Conservation (phyloP, 371 early-diverging fungal species). For the Apophysomyces trapeziformis region DNA sequence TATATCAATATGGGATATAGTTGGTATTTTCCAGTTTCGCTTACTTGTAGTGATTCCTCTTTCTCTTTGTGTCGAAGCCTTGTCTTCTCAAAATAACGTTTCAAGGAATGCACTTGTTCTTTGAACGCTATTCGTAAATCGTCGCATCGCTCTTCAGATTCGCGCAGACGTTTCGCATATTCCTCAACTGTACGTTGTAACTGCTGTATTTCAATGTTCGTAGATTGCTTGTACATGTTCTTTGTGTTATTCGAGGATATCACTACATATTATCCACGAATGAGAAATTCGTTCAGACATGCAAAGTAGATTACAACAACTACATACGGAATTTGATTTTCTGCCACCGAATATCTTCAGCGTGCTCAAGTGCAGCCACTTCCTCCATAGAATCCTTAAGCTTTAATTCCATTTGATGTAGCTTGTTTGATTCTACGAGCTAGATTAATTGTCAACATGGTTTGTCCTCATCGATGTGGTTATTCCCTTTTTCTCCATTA, state of each 20-base stretch:
- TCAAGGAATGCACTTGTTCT: not conserved
- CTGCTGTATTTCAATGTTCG: not conserved
- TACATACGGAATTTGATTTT: not conserved
- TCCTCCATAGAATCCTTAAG: constrained; percentile 1
- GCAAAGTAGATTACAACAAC: not conserved
- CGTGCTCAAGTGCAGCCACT: not conserved
- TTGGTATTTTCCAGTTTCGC: not conserved
- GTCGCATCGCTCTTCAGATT: not conserved
- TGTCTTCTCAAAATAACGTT: not conserved
- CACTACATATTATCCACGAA: not conserved
- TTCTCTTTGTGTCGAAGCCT: not conserved
- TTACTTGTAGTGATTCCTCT: constrained; percentile 4
- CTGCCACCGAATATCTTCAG: not conserved
- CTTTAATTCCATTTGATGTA: not conserved
- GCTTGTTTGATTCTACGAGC: not conserved
- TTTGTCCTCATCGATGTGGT: too few relatives aligned
- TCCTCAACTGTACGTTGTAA: not conserved
- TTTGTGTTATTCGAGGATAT: not conserved
- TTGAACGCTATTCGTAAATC: not conserved
- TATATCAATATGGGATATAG: not conserved
- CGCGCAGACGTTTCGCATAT: not conserved
- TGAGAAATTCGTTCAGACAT: not conserved
- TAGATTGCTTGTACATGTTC: not conserved
- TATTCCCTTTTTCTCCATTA: not conserved
- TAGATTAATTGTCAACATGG: not conserved